phyloP scores from a whole-genome alignment of 2,329 filamentous ascomycete genomes.

The Cercospora berteroae region DNA sequence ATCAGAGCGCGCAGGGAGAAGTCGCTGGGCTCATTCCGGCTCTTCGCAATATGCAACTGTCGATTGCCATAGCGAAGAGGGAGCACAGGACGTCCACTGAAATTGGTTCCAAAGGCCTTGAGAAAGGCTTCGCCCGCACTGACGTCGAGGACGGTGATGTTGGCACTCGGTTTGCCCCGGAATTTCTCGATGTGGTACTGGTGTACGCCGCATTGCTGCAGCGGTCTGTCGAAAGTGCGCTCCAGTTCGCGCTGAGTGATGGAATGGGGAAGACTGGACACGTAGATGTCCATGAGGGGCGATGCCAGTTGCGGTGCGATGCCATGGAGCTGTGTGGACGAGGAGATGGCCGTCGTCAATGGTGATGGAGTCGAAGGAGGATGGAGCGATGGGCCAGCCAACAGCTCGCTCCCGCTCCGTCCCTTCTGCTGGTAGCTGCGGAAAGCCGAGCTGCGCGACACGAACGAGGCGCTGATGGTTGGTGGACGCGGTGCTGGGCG shows the following conservation, averaged over 20 bases:
- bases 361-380: too few relatives aligned
- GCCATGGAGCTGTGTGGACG: background rate
- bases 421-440: too few relatives aligned
- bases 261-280: constrained; percentile 44
- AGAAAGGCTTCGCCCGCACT: constrained; percentile 48
- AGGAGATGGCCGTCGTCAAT: background rate
- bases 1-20: constrained; percentile 29
- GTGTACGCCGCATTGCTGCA: constrained; percentile 43
- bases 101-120: constrained; percentile 32
- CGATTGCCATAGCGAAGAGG: constrained; percentile 12
- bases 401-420: too few relatives aligned
- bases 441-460: background rate
- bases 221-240: constrained; percentile 40
- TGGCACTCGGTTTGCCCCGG: constrained; percentile 42
- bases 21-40: constrained; percentile 23
- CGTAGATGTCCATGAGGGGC: constrained; percentile 48
- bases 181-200: constrained; percentile 48
- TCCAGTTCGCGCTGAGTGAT: constrained; percentile 45
- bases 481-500: background rate
- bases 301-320: background rate
- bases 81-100: constrained; percentile 21
- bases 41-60: constrained; percentile 9
- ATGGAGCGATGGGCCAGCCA: too few relatives aligned
- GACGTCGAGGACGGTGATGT: constrained; percentile 47
- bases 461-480: background rate